Evolutionary conservation across 139 green algal genomes (phyloP), one percentile per base, ranked within the genome.

Genomic region (Volvox reticuliferus): DNA sequence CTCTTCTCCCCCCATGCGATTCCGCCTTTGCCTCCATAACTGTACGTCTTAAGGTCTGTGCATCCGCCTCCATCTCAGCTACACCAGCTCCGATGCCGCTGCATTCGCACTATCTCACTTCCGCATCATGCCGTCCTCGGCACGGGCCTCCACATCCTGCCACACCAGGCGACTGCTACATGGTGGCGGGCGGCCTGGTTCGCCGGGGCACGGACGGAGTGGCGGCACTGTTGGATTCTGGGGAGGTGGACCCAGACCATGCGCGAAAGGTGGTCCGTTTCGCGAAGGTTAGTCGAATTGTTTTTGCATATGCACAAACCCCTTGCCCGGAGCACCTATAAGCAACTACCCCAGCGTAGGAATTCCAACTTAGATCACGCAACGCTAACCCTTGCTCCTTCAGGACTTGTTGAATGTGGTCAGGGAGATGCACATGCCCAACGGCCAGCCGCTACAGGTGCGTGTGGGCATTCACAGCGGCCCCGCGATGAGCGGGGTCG

Each of bases 401-500:
- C 86, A 90, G 86, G 86, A 62, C 0, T 0, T 90, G 30, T 75
- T 90, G 20, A n/a, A 83, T 32, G 86, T 83, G 50, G 86, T 90
- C 5, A 13, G 32, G 1, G 71, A 90, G 28, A 75, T 90, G 86
- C 73, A 55, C 20, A 90, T 90, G 86, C 86, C 86, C 86, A 83
- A 84, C 73, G 86, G 86, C 28, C 86, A 90, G 73, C 14, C 44
- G 86, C 69, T 90, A 55, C 86, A 90, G 86, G 86, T 90, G 36
- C 82, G 90, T 61, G 84, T 93, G n/a, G 90, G 85, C 65, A 89
- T 93, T 75, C 87, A 93, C 85, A 82, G 35, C 35, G 90, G 85
- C 16, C 90, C 85, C 61, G 91, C 92, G 1, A 91, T 91, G 81
- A 92, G 79, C 24, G 87, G 92, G 69, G 89, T 95, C 33, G 91